Evolutionary conservation across 208 protist species (phyloP), one percentile per base, ranked within the genome.

Genomic region (Crithidia sp.): DNA sequence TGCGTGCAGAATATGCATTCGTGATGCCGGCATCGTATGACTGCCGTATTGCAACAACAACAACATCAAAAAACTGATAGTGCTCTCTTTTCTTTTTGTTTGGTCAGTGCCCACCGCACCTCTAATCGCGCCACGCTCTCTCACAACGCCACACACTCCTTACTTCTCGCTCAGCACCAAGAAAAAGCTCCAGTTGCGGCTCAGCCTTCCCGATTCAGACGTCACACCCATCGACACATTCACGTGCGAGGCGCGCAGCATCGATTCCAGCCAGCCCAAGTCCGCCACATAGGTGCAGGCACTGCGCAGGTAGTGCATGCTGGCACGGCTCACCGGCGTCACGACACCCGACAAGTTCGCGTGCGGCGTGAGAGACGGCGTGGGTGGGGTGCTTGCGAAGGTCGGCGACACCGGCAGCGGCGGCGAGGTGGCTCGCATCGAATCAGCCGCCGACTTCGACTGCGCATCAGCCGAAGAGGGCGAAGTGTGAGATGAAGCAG

Each of bases 211-310:
- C 40, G 56, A 41, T 17, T 71, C 58, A 43, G 67, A 47, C 16
- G 77, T 77, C 36, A 90, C 52, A 37, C 89, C 89, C 41, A 84
- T 55, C 14, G 85, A 87, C 28, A 94, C 68, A 53, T 92, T 86
- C 69, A 92, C 72, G 47, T 79, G 74, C 28, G 85, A 80, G 37
- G 71, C 74, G 12, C 74, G 55, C 17, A 89, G 63, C 58, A 78
- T 28, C 45, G 62, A 40, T 44, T 84, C 74, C 14, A 86, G 53
- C 76, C 79, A 86, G 41, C 71, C 72, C 36, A 82, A 41, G 28
- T 76, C 72, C n/a, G 52, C 36, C 10, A 71, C 43, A 2, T 43
- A 49, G 19, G 67, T 62, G 56, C 68, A 77, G 17, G 67, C 50
- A 13, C 56, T 37, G 40, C 60, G 44, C 40, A 68, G 44, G 60